Evolutionary conservation across 2,329 filamentous ascomycete species (phyloP), one percentile per base, ranked within the genome.

Genomic region (Macrophomina tecta): DNA sequence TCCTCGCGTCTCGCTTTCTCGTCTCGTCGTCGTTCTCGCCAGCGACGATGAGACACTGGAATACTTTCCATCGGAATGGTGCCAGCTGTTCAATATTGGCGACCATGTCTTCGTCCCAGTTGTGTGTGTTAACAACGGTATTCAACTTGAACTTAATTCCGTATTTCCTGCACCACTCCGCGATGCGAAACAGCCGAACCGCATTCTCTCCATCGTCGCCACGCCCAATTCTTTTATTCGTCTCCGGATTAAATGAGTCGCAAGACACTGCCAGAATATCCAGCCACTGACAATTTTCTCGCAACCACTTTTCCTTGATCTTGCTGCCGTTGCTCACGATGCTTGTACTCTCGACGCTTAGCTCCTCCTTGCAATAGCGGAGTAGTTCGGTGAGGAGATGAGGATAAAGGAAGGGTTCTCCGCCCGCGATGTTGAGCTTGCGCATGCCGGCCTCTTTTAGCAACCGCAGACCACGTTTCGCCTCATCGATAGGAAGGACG

Each of bases 81-180:
- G 73, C 71, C 12, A 87, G 73, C 52, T 69, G 48, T 14, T 70
- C 65, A 8, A 87, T 78, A 11, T 58, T 18, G 12, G 23, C 4
- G 34, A 40, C 36, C 34, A 58, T 42, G n/a, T 58, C 36, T 72
- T 87, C 85, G 2, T 81, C 62, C 72, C 75, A 82, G 69, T 87
- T 87, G 56, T 81, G 73, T 1, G 69, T 74, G 70, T 80, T 81
- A 3, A 87, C 80, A 0, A 87, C 85, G 0, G 85, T 87, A 74
- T 87, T 87, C 61, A 87, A 71, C 76, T 87, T 87, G 77, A 87
- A 86, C 73, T 81, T 84, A 72, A 87, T 81, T 1, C 79, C 79
- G 30, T 80, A 79, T 66, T 81, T 67, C 4, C 72, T 70, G 72
- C 85, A 87, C 79, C 82, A 83, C 36, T 1, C 36, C 1, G 40